Base-by-base conservation (phyloP, 2,329 filamentous ascomycete genomes). In the Nannizziopsis barbatae region DNA sequence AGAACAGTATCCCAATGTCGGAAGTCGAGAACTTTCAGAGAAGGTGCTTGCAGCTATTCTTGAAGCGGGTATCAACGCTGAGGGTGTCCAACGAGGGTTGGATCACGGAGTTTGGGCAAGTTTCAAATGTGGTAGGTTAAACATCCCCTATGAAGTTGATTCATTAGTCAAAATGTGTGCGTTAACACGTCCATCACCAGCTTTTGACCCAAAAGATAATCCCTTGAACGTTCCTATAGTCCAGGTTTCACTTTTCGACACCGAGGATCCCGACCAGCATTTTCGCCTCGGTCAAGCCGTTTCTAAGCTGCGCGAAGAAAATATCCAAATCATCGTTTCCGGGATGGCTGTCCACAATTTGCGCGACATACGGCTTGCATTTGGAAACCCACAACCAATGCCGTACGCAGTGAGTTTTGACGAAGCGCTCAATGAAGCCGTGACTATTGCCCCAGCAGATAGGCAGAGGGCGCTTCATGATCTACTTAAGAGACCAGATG, bases 281-380 rank as follows among this genome's bases (percentile, higher is more conserved):
- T 83, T 81, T 63, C 71, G 70, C 2, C 74, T 88, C 1, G 84
- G 84, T 1, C 71, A 76, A 50, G 83, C 83, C 1, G 70, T 88
- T 1, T 67, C 77, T 7, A 64, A 72, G n/a, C 72, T 88, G 1
- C 75, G 84, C 12, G 78, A 84, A 12, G 75, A 84, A 47, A 77
- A 77, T 14, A 72, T 86, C 45, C 71, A 83, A 42, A 79, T 88
- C 51, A 76, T 88, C 40, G 77, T 76, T 18, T 82, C 81, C 0
- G 84, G 84, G 9, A 86, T 87, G 82, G 81, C 82, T 0, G 83
- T 84, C 17, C 82, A 85, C 57, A 85, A 85, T 55, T 67, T 84
- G 32, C 71, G 76, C 1, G 77, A 84, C 53, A 44, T 77, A 56
- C 66, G 65, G 14, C 68, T 70, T 56, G 62, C 66, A 11, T 68